Conservation (phyloP, 2,329 filamentous ascomycete species). For the Cryphonectria nitschkei region DNA sequence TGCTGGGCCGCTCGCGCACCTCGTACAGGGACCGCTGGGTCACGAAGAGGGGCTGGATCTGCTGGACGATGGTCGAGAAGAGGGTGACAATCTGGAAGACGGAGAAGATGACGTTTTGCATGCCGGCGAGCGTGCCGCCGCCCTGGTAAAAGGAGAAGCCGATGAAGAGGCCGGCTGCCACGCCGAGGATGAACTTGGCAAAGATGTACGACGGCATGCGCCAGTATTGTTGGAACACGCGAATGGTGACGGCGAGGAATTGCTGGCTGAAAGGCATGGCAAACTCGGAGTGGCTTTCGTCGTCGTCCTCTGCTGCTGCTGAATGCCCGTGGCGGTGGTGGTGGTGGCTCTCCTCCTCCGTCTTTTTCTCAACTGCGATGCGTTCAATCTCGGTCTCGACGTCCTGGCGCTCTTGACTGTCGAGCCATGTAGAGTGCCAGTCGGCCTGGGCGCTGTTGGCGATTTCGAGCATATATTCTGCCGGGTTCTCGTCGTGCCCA, state of each 20-base stretch:
- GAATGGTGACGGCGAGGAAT: conserved; percentile 63
- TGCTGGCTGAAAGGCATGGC: conserved; percentile 74
- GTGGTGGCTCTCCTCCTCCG: too few species aligned
- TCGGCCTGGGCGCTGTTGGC: conserved; percentile 51
- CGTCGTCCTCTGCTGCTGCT: conserved; percentile 18
- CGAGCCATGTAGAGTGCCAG: conserved; percentile 71
- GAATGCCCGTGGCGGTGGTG: too few species aligned
- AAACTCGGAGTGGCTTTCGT: conserved; percentile 63
- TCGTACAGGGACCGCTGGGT: conserved; percentile 76
- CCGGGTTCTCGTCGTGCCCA: conserved; percentile 67
- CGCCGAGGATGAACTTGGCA: conserved; percentile 66
- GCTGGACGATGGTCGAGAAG: conserved; percentile 70
- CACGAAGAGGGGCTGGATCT: conserved; percentile 78
- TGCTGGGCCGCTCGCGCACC: conserved; percentile 74
- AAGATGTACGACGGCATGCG: conserved; percentile 78
- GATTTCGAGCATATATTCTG: conserved; percentile 73
- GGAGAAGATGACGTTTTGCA: conserved; percentile 74
- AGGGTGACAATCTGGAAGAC: conserved; percentile 78
- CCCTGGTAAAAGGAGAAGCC: conserved; percentile 71
- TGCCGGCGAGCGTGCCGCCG: conserved; percentile 63
- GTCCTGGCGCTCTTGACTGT: conserved; percentile 52
- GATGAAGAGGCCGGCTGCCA: conserved; percentile 69
- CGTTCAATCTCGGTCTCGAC: conserved; percentile 65
- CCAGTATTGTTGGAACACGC: conserved; percentile 85
- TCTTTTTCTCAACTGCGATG: conserved; percentile 56